phyloP scores from a whole-genome alignment of 2,329 filamentous ascomycete species.

The Verticillium alfalfae region DNA sequence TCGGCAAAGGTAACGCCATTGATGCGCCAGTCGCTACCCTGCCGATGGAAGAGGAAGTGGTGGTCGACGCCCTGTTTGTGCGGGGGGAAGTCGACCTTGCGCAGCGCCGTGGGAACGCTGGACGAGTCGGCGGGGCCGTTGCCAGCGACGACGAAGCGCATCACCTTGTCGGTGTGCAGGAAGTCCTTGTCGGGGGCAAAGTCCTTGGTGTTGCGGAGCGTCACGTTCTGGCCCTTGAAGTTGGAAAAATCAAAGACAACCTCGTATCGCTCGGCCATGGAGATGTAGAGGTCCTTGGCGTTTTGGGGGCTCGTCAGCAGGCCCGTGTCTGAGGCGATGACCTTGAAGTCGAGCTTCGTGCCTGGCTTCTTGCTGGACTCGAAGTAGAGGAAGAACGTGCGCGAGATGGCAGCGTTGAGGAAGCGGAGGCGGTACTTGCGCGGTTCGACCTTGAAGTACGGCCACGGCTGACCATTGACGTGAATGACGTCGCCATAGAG shows the following conservation, averaged over 20 bases:
- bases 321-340: slow-evolving; percentile 44
- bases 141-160: slow-evolving; percentile 35
- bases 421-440: slow-evolving; percentile 49
- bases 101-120: slow-evolving; percentile 13
- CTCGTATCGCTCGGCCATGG: slow-evolving; percentile 49
- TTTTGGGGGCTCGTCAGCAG: slow-evolving; percentile 34
- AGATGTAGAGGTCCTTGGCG: slow-evolving; percentile 33
- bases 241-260: slow-evolving; percentile 43
- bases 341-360: slow-evolving; percentile 30
- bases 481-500: slow-evolving; percentile 48
- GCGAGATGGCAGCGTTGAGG: slow-evolving; percentile 34
- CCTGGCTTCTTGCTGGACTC: slow-evolving; percentile 12
- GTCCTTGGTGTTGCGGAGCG: slow-evolving; percentile 31
- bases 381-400: slow-evolving; percentile 37
- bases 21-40: slow-evolving; percentile 27
- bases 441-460: slow-evolving; percentile 44
- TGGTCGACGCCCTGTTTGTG: slow-evolving; percentile 7
- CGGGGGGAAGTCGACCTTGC: slow-evolving; percentile 8
- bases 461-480: slow-evolving; percentile 50
- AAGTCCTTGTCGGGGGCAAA: slow-evolving; percentile 36
- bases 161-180: slow-evolving; percentile 35
- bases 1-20: slow-evolving; percentile 36
- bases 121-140: slow-evolving; percentile 19
- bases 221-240: slow-evolving; percentile 42
- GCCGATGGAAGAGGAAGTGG: slow-evolving; percentile 11